Evolutionary conservation across 441 rosid species (phyloP).

Genomic region (Adansonia rubrostipa): DNA sequence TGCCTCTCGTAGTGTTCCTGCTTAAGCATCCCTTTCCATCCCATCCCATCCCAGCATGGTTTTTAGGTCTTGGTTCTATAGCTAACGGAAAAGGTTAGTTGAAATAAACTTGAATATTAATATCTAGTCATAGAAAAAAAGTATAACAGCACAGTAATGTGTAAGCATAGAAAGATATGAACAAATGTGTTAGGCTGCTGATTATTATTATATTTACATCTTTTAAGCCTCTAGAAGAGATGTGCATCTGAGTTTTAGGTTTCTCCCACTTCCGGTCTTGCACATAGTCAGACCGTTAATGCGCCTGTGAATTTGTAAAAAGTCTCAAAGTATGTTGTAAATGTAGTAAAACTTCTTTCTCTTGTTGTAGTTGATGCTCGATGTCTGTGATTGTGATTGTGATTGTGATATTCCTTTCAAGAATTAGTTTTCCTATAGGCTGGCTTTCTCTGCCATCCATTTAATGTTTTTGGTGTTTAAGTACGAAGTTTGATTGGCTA

Average conservation of each 20-base stretch:
- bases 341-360: conserved; percentile 27
- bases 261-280: conserved; percentile 29
- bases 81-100: conserved; percentile 1
- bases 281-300: conserved; percentile 31
- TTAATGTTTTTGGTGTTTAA: not conserved
- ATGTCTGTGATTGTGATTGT: not conserved
- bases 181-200: conserved; percentile 27
- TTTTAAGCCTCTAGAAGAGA: conserved; percentile 42
- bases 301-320: conserved; percentile 40
- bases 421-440: not conserved
- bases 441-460: not conserved
- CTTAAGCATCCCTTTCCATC: conserved; percentile 18
- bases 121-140: conserved; percentile 36
- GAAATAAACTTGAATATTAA: conserved; percentile 28
- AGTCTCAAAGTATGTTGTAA: conserved; percentile 41
- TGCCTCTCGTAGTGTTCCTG: conserved; percentile 40
- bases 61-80: conserved; percentile 10
- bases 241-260: conserved; percentile 19
- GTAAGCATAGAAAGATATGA: conserved; percentile 28
- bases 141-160: conserved; percentile 23
- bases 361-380: not conserved
- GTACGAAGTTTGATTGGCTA: no score
- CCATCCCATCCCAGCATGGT: not conserved
- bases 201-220: conserved; percentile 17
- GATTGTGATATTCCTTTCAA: not conserved